Conservation (phyloP, 164 flowering plant species). For the Warburgia ugandensis region DNA sequence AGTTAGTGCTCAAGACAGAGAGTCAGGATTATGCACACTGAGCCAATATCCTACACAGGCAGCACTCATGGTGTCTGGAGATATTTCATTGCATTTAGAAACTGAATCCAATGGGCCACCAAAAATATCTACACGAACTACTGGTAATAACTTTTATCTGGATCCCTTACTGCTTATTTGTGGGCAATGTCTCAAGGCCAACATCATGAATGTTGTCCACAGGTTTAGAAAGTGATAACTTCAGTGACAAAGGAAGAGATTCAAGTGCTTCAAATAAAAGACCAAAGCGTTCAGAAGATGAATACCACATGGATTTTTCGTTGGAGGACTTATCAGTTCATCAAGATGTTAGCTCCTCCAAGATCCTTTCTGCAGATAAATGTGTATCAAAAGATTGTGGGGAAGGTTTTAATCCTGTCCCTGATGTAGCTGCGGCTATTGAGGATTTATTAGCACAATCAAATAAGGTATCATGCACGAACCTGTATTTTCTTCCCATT, state of each 20-base stretch:
- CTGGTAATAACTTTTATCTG: slow-evolving; percentile 3
- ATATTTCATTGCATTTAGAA: slow-evolving; percentile 40
- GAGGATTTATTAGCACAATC: slow-evolving; percentile 89
- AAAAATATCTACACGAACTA: slow-evolving; percentile 10
- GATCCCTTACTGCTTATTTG: neutral
- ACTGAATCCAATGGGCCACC: slow-evolving; percentile 30
- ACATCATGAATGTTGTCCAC: neutral
- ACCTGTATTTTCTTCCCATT: slow-evolving; percentile 2
- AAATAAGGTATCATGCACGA: slow-evolving; percentile 51
- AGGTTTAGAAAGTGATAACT: slow-evolving; percentile 9
- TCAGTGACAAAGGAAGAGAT: slow-evolving; percentile 17
- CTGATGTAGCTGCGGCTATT: slow-evolving; percentile 90
- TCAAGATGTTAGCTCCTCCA: slow-evolving; percentile 8
- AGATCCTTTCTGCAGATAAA: slow-evolving; percentile 14
- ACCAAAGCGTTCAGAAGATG: slow-evolving; percentile 32
- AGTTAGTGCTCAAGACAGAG: slow-evolving; percentile 53
- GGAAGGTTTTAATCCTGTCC: slow-evolving; percentile 35
- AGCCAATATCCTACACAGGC: slow-evolving; percentile 83
- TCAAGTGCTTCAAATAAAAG: slow-evolving; percentile 32
- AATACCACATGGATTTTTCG: slow-evolving; percentile 9
- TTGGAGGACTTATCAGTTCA: no score
- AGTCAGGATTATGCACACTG: slow-evolving; percentile 57
- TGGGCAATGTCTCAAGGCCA: neutral
- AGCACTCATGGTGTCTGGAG: slow-evolving; percentile 36
- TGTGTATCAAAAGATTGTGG: slow-evolving; percentile 12